Percentiles rank a stretch among this genome's conserved stretches.
These are phyloP conservation scores for Nectriaceae sp. DNA, from an alignment of 2,329 filamentous ascomycete species.

Conservation along the genomic window DNA sequence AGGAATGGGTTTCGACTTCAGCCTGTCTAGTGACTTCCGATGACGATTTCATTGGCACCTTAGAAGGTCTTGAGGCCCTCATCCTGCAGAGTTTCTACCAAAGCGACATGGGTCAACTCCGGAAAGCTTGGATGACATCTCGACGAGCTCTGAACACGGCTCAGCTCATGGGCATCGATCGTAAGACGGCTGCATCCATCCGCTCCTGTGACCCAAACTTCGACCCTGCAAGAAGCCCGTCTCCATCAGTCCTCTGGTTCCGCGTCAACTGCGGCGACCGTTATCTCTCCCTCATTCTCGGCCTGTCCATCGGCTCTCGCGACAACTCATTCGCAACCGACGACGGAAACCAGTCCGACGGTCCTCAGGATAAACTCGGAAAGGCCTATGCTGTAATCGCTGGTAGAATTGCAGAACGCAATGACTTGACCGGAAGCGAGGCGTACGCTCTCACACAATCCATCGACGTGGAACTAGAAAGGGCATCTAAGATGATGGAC, in stretches of 20 bases:
- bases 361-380: constrained; percentile 45
- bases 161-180: constrained; percentile 52
- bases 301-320: constrained; percentile 46
- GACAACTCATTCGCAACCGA: constrained; percentile 41
- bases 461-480: constrained; percentile 50
- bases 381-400: constrained; percentile 45
- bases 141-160: constrained; percentile 52
- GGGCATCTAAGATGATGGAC: constrained; percentile 42
- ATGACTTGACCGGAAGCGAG: constrained; percentile 37
- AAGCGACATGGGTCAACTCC: constrained; percentile 54
- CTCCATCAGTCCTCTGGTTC: constrained; percentile 44
- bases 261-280: constrained; percentile 52
- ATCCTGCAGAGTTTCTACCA: constrained; percentile 51
- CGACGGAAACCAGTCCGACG: constrained; percentile 30
- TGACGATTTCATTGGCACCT: constrained; percentile 51
- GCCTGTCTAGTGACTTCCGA: constrained; percentile 47
- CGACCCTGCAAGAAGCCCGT: constrained; percentile 31
- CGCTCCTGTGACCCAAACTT: constrained; percentile 39
- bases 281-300: constrained; percentile 52
- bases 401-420: constrained; percentile 50
- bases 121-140: constrained; percentile 54
- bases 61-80: constrained; percentile 56
- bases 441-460: constrained; percentile 43
- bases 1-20: constrained; percentile 34
- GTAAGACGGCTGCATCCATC: constrained; percentile 33